phyloP scores from a whole-genome alignment of 2,329 filamentous ascomycete genomes.

The Colletotrichum lindemuthianum region DNA sequence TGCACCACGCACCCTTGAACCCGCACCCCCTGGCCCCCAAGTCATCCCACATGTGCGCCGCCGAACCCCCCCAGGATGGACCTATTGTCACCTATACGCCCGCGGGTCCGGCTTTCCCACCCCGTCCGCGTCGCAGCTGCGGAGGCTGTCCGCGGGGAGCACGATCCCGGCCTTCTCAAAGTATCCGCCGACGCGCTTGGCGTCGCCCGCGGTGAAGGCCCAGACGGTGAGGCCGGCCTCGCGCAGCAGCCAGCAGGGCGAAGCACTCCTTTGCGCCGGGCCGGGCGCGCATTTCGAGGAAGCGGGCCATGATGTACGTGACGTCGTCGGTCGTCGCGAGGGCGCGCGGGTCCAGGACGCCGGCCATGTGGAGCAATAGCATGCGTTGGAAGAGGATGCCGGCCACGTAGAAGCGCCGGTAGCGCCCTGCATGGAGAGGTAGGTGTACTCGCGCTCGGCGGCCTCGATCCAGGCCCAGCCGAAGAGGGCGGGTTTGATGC shows the following conservation, averaged over 20 bases:
- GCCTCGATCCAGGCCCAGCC: conserved; percentile 58
- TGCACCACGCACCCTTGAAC: conserved; percentile 64
- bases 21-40: conserved; percentile 60
- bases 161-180: conserved; percentile 59
- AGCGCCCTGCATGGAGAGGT: conserved; percentile 55
- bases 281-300: conserved; percentile 48
- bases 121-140: conserved; percentile 59
- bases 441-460: conserved; percentile 61
- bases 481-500: conserved; percentile 54
- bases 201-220: conserved; percentile 63
- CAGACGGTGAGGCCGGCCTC: conserved; percentile 61
- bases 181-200: conserved; percentile 60
- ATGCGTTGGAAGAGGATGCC: conserved; percentile 59
- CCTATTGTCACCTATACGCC: conserved; percentile 59
- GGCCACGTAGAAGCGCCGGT: conserved; percentile 55
- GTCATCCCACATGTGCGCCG: conserved; percentile 69
- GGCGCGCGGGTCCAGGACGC: conserved; percentile 52
- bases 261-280: conserved; percentile 54
- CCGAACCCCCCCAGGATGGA: conserved; percentile 54
- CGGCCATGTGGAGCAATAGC: conserved; percentile 53
- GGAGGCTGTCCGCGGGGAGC: conserved; percentile 60
- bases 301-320: conserved; percentile 50
- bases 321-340: conserved; percentile 56
- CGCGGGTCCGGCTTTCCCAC: conserved; percentile 60
- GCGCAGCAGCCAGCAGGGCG: conserved; percentile 53